These are phyloP conservation scores for Aotearoamyces nothofagi DNA, from an alignment of 2,329 filamentous ascomycete genomes.

Conservation along the genomic window DNA sequence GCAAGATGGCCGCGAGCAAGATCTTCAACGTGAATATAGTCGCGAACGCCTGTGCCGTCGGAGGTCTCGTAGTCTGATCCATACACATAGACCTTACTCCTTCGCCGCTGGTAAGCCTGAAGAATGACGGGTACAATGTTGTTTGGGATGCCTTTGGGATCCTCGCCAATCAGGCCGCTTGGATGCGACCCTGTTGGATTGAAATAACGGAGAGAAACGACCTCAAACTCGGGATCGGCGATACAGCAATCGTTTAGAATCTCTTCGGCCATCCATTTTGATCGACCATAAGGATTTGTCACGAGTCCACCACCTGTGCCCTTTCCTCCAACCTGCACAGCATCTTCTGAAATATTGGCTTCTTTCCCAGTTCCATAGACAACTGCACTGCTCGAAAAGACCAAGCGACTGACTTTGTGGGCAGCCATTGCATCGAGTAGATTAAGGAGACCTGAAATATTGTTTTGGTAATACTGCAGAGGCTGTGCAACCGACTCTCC, in stretches of 20 bases:
- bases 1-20: conserved; percentile 49
- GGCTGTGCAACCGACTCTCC: conserved; percentile 42
- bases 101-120: conserved; percentile 40
- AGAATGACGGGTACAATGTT: conserved; percentile 51
- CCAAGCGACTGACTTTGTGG: conserved; percentile 47
- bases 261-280: conserved; percentile 53
- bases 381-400: conserved; percentile 53
- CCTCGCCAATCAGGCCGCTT: conserved; percentile 47
- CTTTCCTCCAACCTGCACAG: conserved; percentile 27
- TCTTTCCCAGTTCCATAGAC: conserved; percentile 37
- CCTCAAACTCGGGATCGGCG: conserved; percentile 45
- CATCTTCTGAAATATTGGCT: conserved; percentile 10
- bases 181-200: conserved; percentile 52
- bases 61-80: conserved; percentile 50
- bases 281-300: conserved; percentile 49
- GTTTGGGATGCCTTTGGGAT: conserved; percentile 43
- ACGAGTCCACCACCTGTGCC: conserved; percentile 25
- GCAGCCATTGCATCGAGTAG: conserved; percentile 40
- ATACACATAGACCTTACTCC: conserved; percentile 40
- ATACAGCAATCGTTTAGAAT: conserved; percentile 46
- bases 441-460: conserved; percentile 46
- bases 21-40: conserved; percentile 54
- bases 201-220: conserved; percentile 50
- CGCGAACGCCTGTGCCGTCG: conserved; percentile 50
- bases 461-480: conserved; percentile 52